A percentile compares a stretch with the other conserved stretches of the same genome.
These are phyloP conservation scores for Arctostaphylos glauca DNA, from an alignment of 148 eudicot genomes.

Conservation along the genomic window DNA sequence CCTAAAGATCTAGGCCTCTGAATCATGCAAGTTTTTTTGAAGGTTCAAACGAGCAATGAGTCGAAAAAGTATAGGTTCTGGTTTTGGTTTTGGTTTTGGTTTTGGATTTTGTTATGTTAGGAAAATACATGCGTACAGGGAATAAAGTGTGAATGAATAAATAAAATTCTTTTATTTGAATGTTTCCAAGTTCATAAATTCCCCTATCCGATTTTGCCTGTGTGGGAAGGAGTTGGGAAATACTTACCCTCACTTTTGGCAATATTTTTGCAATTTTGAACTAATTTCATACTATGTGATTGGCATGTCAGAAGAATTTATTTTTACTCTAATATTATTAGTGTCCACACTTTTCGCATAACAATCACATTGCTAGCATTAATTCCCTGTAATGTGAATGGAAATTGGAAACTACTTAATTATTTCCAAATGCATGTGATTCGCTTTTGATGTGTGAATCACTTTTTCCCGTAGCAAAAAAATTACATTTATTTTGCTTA, in stretches of 20 bases:
- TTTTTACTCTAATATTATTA: background rate
- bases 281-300: background rate
- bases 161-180: background rate
- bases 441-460: no score
- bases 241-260: background rate
- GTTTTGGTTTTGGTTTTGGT: background rate
- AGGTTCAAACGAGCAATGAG: background rate
- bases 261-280: background rate
- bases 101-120: background rate
- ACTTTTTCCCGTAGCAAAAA: no score
- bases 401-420: background rate
- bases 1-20: conserved; percentile 19
- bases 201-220: background rate
- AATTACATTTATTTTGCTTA: no score
- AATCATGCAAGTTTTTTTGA: background rate
- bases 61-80: background rate
- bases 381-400: background rate
- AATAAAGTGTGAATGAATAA: background rate
- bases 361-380: background rate
- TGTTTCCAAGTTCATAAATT: background rate
- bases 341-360: background rate
- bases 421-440: background rate
- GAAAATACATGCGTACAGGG: background rate
- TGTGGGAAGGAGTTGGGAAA: background rate
- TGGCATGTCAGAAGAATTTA: background rate